Evolutionary conservation across 768 basidiomycete genomes (phyloP).

Genomic region (Naganishia antarctica): DNA sequence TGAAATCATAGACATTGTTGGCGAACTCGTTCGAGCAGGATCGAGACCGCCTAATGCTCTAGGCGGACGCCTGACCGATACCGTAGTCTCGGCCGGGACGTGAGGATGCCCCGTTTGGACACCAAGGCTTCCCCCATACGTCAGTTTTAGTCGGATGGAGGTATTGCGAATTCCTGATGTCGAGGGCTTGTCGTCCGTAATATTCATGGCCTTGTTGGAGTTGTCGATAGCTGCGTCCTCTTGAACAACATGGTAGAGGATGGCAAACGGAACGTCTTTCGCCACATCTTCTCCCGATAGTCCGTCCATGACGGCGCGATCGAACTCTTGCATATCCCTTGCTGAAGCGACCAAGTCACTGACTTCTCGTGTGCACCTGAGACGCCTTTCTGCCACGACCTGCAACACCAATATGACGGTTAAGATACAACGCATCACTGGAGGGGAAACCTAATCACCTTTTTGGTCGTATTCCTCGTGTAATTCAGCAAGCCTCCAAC

Average conservation of each 20-base stretch:
- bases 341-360: constrained; percentile 37
- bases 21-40: constrained; percentile 31
- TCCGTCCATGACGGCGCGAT: constrained; percentile 40
- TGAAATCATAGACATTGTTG: constrained; percentile 38
- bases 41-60: constrained; percentile 21
- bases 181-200: constrained; percentile 14
- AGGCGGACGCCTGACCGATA: constrained; percentile 5
- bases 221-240: not conserved
- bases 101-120: constrained; percentile 38
- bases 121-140: constrained; percentile 39
- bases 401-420: not conserved
- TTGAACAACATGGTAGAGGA: constrained; percentile 37
- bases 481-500: constrained; percentile 44
- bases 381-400: constrained; percentile 38
- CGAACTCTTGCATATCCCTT: constrained; percentile 39
- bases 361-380: constrained; percentile 41
- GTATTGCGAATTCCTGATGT: not conserved
- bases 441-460: constrained; percentile 30
- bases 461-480: constrained; percentile 41
- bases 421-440: not conserved
- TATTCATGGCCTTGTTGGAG: constrained; percentile 1
- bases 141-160: constrained; percentile 21
- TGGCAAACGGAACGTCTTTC: constrained; percentile 41
- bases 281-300: constrained; percentile 33
- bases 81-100: constrained; percentile 27